Base-by-base conservation (phyloP, 2,329 filamentous ascomycete genomes). In the Triangularia verruculosa region DNA sequence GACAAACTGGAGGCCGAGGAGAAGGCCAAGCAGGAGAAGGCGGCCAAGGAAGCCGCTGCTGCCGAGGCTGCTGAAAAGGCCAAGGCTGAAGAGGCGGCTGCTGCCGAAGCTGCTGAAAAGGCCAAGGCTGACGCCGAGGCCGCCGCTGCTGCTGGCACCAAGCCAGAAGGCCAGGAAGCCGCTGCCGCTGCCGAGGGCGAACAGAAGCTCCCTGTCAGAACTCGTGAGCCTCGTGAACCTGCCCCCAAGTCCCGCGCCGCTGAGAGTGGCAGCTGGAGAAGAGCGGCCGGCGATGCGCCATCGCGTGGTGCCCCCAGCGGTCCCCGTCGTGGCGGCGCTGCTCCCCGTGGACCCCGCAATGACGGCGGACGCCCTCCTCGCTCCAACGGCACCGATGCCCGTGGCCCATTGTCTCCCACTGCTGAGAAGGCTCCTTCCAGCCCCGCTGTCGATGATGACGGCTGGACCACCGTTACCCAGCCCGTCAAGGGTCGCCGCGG, bases 1-100 rank as follows among this genome's bases (percentile, higher is more conserved):
- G 89, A 95, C 77, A 96, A 96, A 86, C 91, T 89, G 74, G 93
- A 96, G 71, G 87, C 89, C 0, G 92, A 95, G 1, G 92, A 95
- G 67, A 95, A 93, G 80, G 89, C 86, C 53, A 93, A 92, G 77
- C 92, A 91, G 71, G 90, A 92, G 68, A 82, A 82, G 63, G 83
- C 86, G 32, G 87, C 85, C n/a, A 88, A 85, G 74, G 88, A 90
- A 70, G 83, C 86, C 57, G 83, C 82, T n/a, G 78, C 84, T 6
- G 77, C 76, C 53, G 74, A 74, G 57, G 75, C 72, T 4, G 74
- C 72, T 6, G 74, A 73, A 53, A 72, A 73, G 65, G 70, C 70
- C 11, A 72, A 70, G 9, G 68, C 70, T 15, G 67, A 66, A 51
- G 67, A 70, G 53, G 70, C 69, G 61, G 59, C 68, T 62, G 59